These are phyloP conservation scores for Vitis labrusca DNA, from an alignment of 164 flowering plant genomes.

Conservation along the genomic window DNA sequence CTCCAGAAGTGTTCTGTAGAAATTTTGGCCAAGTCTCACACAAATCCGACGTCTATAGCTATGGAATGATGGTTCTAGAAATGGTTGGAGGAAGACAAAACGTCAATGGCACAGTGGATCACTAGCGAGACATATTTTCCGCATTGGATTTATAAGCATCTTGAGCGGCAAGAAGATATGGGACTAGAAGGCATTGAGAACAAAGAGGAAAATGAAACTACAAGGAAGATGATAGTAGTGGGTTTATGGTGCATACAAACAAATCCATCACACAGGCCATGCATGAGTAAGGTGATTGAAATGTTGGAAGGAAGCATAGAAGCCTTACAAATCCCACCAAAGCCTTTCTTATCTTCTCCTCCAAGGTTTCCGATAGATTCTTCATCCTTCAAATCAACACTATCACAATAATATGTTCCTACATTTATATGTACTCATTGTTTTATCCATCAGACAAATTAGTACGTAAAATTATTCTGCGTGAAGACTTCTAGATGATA, in stretches of 20 bases:
- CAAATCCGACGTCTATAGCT: slow-evolving; percentile 3
- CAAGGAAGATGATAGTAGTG: neutral
- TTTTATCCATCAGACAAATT: neutral
- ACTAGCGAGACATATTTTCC: slow-evolving; percentile 4
- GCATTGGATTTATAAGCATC: slow-evolving; percentile 2
- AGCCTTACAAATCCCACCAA: neutral
- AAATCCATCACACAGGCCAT: neutral
- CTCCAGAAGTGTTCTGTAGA: too few species aligned
- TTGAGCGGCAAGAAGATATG: neutral
- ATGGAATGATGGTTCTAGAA: slow-evolving; percentile 9
- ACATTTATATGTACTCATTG: neutral
- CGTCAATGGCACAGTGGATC: neutral
- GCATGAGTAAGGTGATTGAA: slow-evolving; percentile 2
- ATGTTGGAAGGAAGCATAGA: slow-evolving; percentile 4
- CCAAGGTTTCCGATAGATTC: neutral
- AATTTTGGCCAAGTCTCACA: too few species aligned
- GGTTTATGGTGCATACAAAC: slow-evolving; percentile 6
- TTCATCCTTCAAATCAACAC: neutral
- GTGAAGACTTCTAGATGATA: too few species aligned
- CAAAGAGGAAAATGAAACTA: neutral
- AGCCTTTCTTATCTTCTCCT: slow-evolving; percentile 1
- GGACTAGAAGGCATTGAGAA: neutral
- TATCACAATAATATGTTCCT: neutral
- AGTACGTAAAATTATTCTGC: too few species aligned
- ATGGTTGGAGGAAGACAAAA: slow-evolving; percentile 12